These are phyloP conservation scores for Diaporthe destruens DNA, from an alignment of 2,329 filamentous ascomycete species.

Conservation along the genomic window DNA sequence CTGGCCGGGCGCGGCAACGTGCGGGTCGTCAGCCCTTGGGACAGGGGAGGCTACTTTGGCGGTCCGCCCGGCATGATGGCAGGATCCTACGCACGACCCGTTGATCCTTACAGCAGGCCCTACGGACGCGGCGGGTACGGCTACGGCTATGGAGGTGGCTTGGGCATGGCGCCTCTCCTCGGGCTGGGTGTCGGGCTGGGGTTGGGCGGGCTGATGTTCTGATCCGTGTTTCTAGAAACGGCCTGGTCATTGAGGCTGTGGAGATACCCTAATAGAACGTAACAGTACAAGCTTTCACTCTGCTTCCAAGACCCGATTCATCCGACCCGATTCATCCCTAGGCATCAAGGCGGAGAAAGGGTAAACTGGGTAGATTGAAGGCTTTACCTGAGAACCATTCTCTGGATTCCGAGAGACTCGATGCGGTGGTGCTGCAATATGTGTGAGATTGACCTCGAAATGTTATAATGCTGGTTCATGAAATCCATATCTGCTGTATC, in stretches of 20 bases:
- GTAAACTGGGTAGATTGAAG: too few species aligned
- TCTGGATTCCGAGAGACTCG: background rate
- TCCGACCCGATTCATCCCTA: too few species aligned
- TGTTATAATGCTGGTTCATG: too few species aligned
- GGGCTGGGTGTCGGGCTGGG: conserved; percentile 28
- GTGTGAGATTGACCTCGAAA: background rate
- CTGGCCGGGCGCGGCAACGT: background rate
- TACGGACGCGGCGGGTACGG: conserved; percentile 10
- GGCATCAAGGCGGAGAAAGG: too few species aligned
- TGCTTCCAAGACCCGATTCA: background rate
- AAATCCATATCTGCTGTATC: background rate
- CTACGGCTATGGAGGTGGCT: conserved; percentile 34
- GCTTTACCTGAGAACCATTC: too few species aligned
- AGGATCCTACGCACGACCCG: conserved; percentile 17
- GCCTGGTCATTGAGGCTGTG: background rate
- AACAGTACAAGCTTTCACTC: background rate
- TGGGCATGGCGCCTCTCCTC: conserved; percentile 28
- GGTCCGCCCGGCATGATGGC: conserved; percentile 24
- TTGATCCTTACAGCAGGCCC: conserved; percentile 29
- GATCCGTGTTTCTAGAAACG: background rate
- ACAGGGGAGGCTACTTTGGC: conserved; percentile 19
- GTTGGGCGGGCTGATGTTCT: conserved; percentile 9
- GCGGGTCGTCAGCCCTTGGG: conserved; percentile 14
- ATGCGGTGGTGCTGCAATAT: background rate
- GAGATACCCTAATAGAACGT: conserved; percentile 6